Percentiles rank a stretch among this genome's conserved stretches.
Conservation (phyloP, 352 stramenopile genomes). For the Phytopythium boreale region DNA sequence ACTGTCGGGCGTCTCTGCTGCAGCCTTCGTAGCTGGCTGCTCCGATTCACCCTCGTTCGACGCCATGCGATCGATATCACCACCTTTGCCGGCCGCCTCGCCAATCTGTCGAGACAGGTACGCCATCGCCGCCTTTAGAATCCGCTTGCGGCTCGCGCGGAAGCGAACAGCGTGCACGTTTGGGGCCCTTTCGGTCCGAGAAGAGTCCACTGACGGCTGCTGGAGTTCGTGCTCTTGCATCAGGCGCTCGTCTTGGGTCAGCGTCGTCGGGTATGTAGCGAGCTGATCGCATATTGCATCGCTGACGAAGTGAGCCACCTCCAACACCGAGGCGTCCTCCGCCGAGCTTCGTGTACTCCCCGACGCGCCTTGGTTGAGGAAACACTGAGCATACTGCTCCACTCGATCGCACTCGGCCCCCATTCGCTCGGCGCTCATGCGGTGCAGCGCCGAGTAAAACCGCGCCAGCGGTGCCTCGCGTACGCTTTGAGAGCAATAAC, state of each 20-base stretch:
- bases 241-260: conserved; percentile 27
- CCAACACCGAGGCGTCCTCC: no score
- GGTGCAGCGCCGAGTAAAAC: conserved; percentile 29
- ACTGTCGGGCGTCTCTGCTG: not conserved
- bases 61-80: not conserved
- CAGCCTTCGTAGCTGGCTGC: not conserved
- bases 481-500: conserved; percentile 5
- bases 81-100: not conserved
- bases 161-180: conserved; percentile 34
- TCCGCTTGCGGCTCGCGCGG: conserved; percentile 48
- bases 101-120: conserved; percentile 13
- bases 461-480: conserved; percentile 19
- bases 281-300: conserved; percentile 17
- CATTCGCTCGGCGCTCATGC: conserved; percentile 16
- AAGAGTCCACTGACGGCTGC: not conserved
- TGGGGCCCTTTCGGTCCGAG: not conserved
- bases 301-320: not conserved
- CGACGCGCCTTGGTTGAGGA: conserved; percentile 11
- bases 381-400: conserved; percentile 30
- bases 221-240: not conserved
- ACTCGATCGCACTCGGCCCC: conserved; percentile 18
- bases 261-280: conserved; percentile 33
- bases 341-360: conserved; percentile 6
- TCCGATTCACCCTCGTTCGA: not conserved
- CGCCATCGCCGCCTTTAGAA: conserved; percentile 27